Evolutionary conservation across 495 filamentous ascomycete genomes (phyloP).

Genomic region (Tuber brumale): DNA sequence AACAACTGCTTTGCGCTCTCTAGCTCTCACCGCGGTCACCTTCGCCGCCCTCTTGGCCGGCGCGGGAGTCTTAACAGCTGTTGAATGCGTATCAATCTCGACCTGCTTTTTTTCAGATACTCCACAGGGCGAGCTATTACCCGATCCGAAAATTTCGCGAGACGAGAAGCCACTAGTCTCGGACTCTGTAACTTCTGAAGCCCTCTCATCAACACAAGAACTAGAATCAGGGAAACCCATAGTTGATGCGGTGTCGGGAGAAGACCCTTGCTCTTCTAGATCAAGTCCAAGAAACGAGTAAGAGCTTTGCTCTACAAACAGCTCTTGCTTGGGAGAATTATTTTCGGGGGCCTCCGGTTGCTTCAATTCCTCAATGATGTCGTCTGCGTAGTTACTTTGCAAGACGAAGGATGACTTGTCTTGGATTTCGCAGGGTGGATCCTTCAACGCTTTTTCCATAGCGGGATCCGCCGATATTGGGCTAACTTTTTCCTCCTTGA

Average conservation of each 20-base stretch:
- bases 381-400: conserved; percentile 1
- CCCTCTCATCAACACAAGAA: not conserved
- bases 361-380: not conserved
- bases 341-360: not conserved
- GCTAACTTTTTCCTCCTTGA: not conserved
- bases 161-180: not conserved
- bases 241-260: not conserved
- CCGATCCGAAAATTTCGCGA: not conserved
- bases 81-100: not conserved
- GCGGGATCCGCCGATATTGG: not conserved
- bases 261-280: not conserved
- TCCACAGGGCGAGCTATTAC: not conserved
- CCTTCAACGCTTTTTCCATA: not conserved
- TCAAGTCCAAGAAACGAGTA: not conserved
- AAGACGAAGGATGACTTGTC: not conserved
- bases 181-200: not conserved
- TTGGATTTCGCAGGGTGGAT: not conserved
- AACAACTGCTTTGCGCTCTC: not conserved
- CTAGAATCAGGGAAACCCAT: not conserved
- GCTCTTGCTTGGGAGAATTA: not conserved
- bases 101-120: not conserved
- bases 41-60: not conserved
- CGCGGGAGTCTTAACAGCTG: not conserved
- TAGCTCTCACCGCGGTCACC: not conserved
- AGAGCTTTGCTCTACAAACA: not conserved